Evolutionary conservation across 2,329 filamentous ascomycete genomes (phyloP), one percentile per base, ranked within the genome.

Genomic region (Plectosphaerella sp.): DNA sequence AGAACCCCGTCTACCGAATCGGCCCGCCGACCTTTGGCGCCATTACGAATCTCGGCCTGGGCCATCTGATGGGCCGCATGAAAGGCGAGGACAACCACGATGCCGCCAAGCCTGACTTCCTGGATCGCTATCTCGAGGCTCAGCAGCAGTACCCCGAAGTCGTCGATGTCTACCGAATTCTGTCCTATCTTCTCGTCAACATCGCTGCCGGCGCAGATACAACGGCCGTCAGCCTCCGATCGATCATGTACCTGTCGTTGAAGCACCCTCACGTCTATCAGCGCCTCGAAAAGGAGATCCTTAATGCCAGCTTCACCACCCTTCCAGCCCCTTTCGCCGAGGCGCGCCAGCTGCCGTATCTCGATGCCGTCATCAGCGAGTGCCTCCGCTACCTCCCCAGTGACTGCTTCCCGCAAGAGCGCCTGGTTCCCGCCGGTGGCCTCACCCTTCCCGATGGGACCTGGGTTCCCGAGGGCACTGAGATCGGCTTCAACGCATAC

Each of bases 301-400:
- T 43, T 5, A 15, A 25, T 14, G 49, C 25, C 15, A 46, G 54
- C 18, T 24, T 49, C 8, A 42, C 52, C 6, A 39, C 45, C 5
- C 14, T 8, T 8, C 18, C 47, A 6, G 37, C 18, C 20, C 22
- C 52, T 4, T 62, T 71, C 43, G 58, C 52, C 2, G 65, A 66
- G 10, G 54, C 64, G 36, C 66, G 57, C 24, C 62, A 59, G 24
- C 63, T 71, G 11, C 67, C 64, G 16, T 76, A 80, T 58, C 70
- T 83, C 10, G 68, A 76, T 43, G 78, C 78, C 3, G 72, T 78
- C 3, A 68, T 83, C 18, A 74, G 72, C 18, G 81, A 84, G 60
- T 69, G 73, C 1, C 63, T 76, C 56, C 71, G 79, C 3, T 62
- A 79, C 11, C 75, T 79, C 55, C 77, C 79, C 1, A 70, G 67